A percentile compares a stretch with the other conserved stretches of the same genome.
Conservation (phyloP, 208 protist species). For the Leishmania guyanensis region DNA sequence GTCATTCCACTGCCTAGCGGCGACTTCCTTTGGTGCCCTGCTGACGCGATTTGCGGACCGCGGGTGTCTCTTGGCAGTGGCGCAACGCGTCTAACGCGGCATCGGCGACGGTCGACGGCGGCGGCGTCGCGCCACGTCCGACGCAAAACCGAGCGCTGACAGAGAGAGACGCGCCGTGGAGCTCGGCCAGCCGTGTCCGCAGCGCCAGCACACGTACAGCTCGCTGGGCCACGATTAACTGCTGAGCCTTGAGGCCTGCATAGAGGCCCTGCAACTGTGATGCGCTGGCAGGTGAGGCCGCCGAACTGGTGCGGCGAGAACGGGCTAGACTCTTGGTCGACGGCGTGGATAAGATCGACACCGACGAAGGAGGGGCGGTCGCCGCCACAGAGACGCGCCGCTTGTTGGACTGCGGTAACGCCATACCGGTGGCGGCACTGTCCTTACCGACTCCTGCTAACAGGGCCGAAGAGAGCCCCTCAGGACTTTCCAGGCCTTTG, state of each 20-base stretch:
- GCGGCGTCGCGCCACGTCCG: slow-evolving; percentile 39
- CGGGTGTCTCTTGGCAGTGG: slow-evolving; percentile 1
- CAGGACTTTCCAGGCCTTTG: neutral
- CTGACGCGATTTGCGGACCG: slow-evolving; percentile 20
- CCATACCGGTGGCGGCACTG: neutral
- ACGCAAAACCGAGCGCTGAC: slow-evolving; percentile 42
- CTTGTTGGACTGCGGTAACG: neutral
- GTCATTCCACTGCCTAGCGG: neutral
- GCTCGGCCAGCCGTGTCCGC: slow-evolving; percentile 31
- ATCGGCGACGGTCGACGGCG: slow-evolving; percentile 25
- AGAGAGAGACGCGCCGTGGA: slow-evolving; percentile 22
- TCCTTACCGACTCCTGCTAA: neutral
- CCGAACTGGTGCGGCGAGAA: slow-evolving; percentile 18
- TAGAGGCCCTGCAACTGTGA: slow-evolving; percentile 13
- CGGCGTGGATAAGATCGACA: neutral
- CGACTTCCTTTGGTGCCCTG: slow-evolving; percentile 12
- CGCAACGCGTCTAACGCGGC: slow-evolving; percentile 28
- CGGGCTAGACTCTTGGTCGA: slow-evolving; percentile 10
- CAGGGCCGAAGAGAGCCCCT: neutral
- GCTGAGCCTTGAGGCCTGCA: slow-evolving; percentile 11
- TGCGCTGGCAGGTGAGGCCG: neutral
- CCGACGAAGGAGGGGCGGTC: neutral
- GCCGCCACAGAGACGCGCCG: slow-evolving; percentile 1
- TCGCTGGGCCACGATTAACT: slow-evolving; percentile 24
- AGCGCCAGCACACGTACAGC: slow-evolving; percentile 36